Base-by-base conservation (phyloP, 2,329 filamentous ascomycete species). In the Penicillium sp. region DNA sequence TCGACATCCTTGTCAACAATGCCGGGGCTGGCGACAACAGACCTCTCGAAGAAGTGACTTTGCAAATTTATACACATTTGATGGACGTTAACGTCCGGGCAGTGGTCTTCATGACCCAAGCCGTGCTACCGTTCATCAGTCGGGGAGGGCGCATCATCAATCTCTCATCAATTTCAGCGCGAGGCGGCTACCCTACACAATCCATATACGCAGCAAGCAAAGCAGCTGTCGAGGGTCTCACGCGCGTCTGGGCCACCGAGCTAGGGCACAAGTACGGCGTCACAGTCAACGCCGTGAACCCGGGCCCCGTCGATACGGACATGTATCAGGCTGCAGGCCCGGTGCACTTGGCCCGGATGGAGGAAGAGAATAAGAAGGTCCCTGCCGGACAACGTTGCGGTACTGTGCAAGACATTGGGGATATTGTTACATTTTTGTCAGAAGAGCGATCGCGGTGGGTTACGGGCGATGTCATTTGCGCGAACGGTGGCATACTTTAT, bases 201-300 rank as follows among this genome's bases (percentile, higher is more conserved):
- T 83, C 82, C 11, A 80, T 88, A 52, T 89, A 88, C 68, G 85
- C 84, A 9, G 86, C 84, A n/a, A 86, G 83, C 54, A 88, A 89
- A 70, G 86, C 84, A 1, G 86, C 86, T 0, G 73, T 88, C 8
- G 86, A 89, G 71, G 82, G 84, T 44, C 86, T 88, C 83, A 88
- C 86, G n/a, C 78, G 86, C 21, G 83, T 84, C 0, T 88, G 86
- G 86, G 79, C 84, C 5, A 67, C 63, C 5, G 72, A 76, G 35
- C 53, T 75, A 46, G 67, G 70, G 0, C 67, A 66, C 6, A 66
- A 68, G 26, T 74, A 75, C 58, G 70, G 70, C 2, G 66, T 69
- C 52, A 75, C 73, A 2, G 69, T 75, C 3, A 75, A 75, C 50
- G 65, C 66, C 4, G 71, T 75, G 3, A 71, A 69, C 30, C 73